Evolutionary conservation across 441 rosid species (phyloP).

Genomic region (Mallotus repandus): DNA sequence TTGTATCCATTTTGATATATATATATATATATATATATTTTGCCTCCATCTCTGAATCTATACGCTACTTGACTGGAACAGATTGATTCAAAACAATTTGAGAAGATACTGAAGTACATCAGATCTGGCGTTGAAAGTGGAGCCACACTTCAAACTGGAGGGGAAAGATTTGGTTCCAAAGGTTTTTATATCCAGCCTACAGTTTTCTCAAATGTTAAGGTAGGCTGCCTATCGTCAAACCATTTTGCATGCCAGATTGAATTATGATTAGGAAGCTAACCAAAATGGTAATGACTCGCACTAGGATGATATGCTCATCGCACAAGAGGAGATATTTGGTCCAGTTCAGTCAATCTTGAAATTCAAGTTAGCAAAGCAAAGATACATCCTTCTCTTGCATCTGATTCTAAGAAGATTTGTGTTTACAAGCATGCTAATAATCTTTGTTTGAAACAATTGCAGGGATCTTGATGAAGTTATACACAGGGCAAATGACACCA

Average conservation of each 20-base stretch:
- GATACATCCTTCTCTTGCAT: not conserved
- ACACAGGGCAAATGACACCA: constrained; percentile 55
- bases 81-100: constrained; percentile 68
- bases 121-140: constrained; percentile 62
- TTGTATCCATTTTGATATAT: no score
- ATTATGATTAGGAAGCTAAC: not conserved
- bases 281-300: not conserved
- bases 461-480: constrained; percentile 77
- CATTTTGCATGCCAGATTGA: not conserved
- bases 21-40: no score
- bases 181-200: constrained; percentile 89
- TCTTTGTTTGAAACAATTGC: constrained; percentile 19
- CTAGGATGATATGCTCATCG: constrained; percentile 85
- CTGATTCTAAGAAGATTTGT: not conserved
- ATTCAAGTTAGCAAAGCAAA: constrained; percentile 53
- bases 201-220: constrained; percentile 82
- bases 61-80: constrained; percentile 32
- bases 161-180: constrained; percentile 61
- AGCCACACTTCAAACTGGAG: constrained; percentile 89
- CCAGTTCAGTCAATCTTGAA: constrained; percentile 92
- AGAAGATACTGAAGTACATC: constrained; percentile 70
- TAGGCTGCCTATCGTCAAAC: constrained; percentile 13
- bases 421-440: not conserved
- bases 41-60: no score
- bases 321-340: constrained; percentile 85